A percentile compares a stretch with the other conserved stretches of the same genome.
These are phyloP conservation scores for Sherardia arvensis DNA, from an alignment of 257 asterid genomes.

Conservation along the genomic window DNA sequence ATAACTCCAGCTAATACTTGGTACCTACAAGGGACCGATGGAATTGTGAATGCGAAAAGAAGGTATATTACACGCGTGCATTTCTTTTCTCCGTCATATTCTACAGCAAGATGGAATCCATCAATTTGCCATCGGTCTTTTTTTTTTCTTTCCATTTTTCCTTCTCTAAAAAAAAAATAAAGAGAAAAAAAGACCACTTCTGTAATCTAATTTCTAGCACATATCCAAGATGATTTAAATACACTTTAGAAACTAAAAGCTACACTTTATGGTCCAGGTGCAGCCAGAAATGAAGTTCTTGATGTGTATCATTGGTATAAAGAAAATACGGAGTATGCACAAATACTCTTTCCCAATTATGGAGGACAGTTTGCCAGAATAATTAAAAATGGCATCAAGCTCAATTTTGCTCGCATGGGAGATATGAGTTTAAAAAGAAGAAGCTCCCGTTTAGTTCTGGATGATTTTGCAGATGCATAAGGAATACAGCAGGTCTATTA, in stretches of 20 bases:
- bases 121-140: too few species aligned
- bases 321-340: background rate
- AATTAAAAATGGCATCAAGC: background rate
- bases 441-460: background rate
- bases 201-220: too few species aligned
- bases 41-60: background rate
- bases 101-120: background rate
- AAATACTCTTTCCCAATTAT: background rate
- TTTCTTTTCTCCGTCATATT: background rate
- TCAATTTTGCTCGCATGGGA: background rate
- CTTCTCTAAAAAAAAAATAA: too few species aligned
- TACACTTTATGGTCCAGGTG: background rate
- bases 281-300: background rate
- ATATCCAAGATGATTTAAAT: background rate
- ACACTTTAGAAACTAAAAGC: background rate
- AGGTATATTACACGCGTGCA: background rate
- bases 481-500: background rate
- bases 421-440: background rate
- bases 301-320: background rate
- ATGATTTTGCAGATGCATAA: background rate
- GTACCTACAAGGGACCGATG: constrained; percentile 38
- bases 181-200: background rate
- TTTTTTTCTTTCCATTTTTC: too few species aligned
- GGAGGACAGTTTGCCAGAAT: background rate
- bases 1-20: constrained; percentile 86